These are phyloP conservation scores for Pestalotiopsis sp. DNA, from an alignment of 2,329 filamentous ascomycete species.

Conservation along the genomic window DNA sequence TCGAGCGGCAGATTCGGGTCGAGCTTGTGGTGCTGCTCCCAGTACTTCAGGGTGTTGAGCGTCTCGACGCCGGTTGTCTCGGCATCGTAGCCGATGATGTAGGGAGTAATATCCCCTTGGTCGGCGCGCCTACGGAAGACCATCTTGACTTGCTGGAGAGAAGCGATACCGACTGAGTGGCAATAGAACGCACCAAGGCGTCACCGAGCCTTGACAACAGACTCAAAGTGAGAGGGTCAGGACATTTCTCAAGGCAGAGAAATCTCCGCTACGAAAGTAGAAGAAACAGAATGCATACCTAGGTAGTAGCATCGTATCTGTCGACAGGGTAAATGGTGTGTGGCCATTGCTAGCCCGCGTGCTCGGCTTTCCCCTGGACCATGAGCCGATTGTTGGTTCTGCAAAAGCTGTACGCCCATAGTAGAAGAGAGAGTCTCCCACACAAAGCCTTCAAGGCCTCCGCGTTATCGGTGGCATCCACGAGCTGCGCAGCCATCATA, in stretches of 20 bases:
- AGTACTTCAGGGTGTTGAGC: constrained; percentile 34
- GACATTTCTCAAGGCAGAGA: background rate
- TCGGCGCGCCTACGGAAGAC: constrained; percentile 25
- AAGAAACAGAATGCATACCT: background rate
- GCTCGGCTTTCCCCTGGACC: background rate
- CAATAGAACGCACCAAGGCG: background rate
- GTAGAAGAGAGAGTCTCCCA: background rate
- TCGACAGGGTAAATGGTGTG: background rate
- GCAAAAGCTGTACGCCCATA: background rate
- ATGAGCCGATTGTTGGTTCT: background rate
- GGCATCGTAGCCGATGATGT: constrained; percentile 19
- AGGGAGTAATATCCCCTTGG: constrained; percentile 18
- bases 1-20: constrained; percentile 59
- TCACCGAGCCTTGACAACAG: background rate
- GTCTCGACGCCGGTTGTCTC: constrained; percentile 20
- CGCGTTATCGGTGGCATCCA: constrained; percentile 6
- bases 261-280: background rate
- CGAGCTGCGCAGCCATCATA: constrained; percentile 17
- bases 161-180: background rate
- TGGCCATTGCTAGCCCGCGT: background rate
- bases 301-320: background rate
- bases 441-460: background rate
- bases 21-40: constrained; percentile 54
- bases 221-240: background rate
- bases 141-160: constrained; percentile 14